These are phyloP conservation scores for Saccharomycopsis fermentans DNA, from an alignment of 805 yeast species.

Conservation along the genomic window DNA sequence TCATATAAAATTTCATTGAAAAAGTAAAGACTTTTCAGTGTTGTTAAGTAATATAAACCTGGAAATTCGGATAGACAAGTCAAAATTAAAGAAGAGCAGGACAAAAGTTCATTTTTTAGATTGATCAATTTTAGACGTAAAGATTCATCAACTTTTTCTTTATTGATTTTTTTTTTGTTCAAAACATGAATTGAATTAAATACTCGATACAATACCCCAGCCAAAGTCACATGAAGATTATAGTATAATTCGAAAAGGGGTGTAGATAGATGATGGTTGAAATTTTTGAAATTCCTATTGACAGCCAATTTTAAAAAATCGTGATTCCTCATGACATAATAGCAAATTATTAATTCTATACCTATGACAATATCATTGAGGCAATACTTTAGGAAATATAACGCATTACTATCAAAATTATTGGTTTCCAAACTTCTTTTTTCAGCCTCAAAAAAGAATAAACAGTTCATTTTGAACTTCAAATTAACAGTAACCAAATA, in stretches of 20 bases:
- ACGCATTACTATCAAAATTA: background rate
- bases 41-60: background rate
- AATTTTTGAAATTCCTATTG: background rate
- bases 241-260: background rate
- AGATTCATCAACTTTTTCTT: background rate
- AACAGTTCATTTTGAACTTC: background rate
- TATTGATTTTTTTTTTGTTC: background rate
- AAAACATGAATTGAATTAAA: background rate
- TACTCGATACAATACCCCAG: background rate
- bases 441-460: slow-evolving; percentile 5
- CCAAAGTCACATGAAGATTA: background rate
- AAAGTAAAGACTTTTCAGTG: background rate
- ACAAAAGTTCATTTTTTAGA: background rate
- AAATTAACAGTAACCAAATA: background rate
- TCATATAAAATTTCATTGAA: background rate
- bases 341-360: background rate
- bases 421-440: background rate
- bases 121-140: background rate
- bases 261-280: background rate
- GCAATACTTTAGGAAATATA: background rate
- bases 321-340: background rate
- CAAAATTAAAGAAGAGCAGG: background rate
- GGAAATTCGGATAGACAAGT: background rate
- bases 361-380: background rate
- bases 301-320: background rate